Base-by-base conservation (phyloP, 495 filamentous ascomycete genomes). In the Pseudoneurospora amorphoporcata region DNA sequence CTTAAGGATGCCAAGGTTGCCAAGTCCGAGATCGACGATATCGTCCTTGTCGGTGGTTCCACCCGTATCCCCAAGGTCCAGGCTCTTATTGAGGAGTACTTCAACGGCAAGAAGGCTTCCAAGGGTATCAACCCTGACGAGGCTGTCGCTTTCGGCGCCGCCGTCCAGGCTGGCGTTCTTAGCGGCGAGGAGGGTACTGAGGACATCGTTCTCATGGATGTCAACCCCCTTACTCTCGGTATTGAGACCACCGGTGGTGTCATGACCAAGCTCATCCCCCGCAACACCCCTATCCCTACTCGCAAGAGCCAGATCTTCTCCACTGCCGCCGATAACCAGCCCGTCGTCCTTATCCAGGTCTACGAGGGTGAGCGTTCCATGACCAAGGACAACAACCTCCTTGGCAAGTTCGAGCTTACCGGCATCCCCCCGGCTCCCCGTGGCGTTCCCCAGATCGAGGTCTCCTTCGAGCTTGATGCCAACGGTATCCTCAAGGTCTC, bases 41-140 rank as follows among this genome's bases (percentile, higher is more conserved):
- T 97, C 75, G 93, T 97, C 73, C 88, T 96, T 38, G 93, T 97
- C 73, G 93, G 93, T 88, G 92, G 92, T 82, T 95, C 92, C 75
- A 95, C 92, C 77, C 94, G 95, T 92, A 98, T 98, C 72, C 95
- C 95, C 77, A 98, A 97, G 90, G 93, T 98, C 76, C 91, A 94
- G 84, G 83, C 90, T 76, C 92, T 98, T 77, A 90, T 98, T 72
- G 93, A 98, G 88, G 95, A 98, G 84, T 98, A 87, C 88, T 98
- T 98, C 82, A 85, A 81, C 77, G 92, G 93, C 83, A 98, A 97
- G 91, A 91, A 94, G 84, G 93, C 94, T 77, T 93, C 90, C 90
- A 97, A 98, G 92, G 92, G 92, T 87, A 96, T 98, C 80, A 98
- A 98, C 87, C 95, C 95, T 75, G 95, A 98, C 84, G 94, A 98